Evolutionary conservation across 805 yeast genomes (phyloP).

Genomic region (Cyberlindnera saturnus): DNA sequence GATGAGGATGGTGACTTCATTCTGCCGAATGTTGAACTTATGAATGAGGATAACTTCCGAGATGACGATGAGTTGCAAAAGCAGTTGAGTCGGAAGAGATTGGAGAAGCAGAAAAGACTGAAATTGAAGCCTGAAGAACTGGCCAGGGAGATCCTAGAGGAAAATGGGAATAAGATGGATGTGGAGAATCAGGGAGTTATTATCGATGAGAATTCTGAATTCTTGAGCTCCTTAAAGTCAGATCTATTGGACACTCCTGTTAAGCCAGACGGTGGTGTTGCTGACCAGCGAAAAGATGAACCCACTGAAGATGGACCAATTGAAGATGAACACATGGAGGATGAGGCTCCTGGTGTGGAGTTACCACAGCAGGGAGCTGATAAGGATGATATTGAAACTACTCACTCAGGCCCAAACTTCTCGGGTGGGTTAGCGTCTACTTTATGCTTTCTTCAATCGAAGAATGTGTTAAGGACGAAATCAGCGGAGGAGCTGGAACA

Average conservation of each 20-base stretch:
- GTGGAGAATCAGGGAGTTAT: constrained; percentile 13
- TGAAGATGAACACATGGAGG: not conserved
- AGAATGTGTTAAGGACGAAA: constrained; percentile 11
- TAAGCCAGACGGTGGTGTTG: not conserved
- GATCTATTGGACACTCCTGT: constrained; percentile 1
- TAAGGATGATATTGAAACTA: not conserved
- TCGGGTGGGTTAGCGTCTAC: constrained; percentile 21
- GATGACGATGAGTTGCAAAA: constrained; percentile 21
- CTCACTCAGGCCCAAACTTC: constrained; percentile 6
- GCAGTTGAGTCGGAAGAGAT: constrained; percentile 22
- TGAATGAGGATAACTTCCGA: constrained; percentile 17
- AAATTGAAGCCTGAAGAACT: constrained; percentile 17
- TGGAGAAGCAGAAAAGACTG: constrained; percentile 12
- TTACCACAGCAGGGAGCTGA: not conserved
- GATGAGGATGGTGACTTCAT: constrained; percentile 19
- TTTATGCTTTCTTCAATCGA: constrained; percentile 17
- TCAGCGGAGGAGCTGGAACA: constrained; percentile 6
- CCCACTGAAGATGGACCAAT: not conserved
- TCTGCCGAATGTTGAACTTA: constrained; percentile 23
- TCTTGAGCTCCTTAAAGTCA: constrained; percentile 24
- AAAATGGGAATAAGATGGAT: constrained; percentile 12
- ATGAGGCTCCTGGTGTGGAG: not conserved
- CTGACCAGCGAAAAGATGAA: not conserved
- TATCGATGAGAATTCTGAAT: constrained; percentile 32
- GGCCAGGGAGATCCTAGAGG: constrained; percentile 18